Conservation (phyloP, 306 rosid species). For the Trifolium dubium region DNA sequence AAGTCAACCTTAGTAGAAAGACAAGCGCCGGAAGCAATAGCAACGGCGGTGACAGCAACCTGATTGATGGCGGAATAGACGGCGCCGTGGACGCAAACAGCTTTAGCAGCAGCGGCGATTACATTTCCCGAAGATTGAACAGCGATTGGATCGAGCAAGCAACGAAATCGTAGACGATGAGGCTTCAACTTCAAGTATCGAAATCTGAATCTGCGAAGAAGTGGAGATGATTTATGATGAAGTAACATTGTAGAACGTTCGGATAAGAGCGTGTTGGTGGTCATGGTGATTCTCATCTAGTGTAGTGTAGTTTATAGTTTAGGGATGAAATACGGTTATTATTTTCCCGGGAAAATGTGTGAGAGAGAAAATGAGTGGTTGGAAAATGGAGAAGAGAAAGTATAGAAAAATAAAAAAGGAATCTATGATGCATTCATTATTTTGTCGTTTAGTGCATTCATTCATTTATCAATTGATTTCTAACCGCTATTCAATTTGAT, state of each 20-base stretch:
- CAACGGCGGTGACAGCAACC: conserved; percentile 94
- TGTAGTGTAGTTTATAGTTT: not conserved
- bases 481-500: conserved; percentile 14
- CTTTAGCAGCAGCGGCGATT: conserved; percentile 76
- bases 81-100: conserved; percentile 74
- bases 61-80: conserved; percentile 94
- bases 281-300: not conserved
- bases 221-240: conserved; percentile 53
- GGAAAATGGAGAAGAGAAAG: conserved; percentile 6
- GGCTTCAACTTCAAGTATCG: conserved; percentile 42
- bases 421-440: conserved; percentile 1
- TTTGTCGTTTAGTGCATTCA: conserved; percentile 32
- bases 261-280: conserved; percentile 58
- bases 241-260: conserved; percentile 56
- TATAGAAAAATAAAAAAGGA: not conserved
- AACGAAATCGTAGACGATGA: conserved; percentile 56
- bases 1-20: conserved; percentile 93
- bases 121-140: conserved; percentile 74
- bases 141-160: conserved; percentile 56
- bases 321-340: conserved; percentile 39
- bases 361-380: conserved; percentile 37
- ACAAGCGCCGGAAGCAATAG: conserved; percentile 98
- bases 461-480: conserved; percentile 26
- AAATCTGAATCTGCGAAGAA: conserved; percentile 47
- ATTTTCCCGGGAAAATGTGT: conserved; percentile 40